Evolutionary conservation across 1,284 basidiomycete genomes (phyloP), one percentile per base, ranked within the genome.

Genomic region (Flammula alnicola): DNA sequence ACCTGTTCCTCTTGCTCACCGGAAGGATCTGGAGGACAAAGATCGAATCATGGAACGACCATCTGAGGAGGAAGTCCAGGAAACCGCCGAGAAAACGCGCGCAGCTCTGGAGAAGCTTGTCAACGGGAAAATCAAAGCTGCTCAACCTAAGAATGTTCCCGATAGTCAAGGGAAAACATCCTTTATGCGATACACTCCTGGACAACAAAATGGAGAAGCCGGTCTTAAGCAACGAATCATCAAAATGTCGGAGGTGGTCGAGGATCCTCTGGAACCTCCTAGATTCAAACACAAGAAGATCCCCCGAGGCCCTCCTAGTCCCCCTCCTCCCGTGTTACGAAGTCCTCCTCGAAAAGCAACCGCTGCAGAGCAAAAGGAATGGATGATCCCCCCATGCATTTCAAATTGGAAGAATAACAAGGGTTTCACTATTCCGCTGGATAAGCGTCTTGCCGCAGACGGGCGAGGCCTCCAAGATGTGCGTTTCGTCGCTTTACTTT

Each of bases 391-490:
- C 3, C 97, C 97, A 12, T 98, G 95, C 70, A 98, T 99, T 56
- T 98, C 95, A 26, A 99, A 99, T 74, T 99, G 97, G 97, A 99
- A 99, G 79, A 99, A 99, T 78, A 98, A 99, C 85, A 98, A 98
- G 73, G 97, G 97, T 80, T 99, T 96, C 73, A 99, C 96, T 4
- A 98, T 99, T 61, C 95, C 97, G 22, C 80, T 99, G 19, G 97
- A 99, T 70, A 99, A 99, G 75, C 93, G 97, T 61, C 78, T 99
- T 40, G 97, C 97, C 16, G 96, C 97, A 9, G 96, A 99, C 69
- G 97, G 96, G 11, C 85, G 96, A 60, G 95, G 96, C 46, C 77
- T 99, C 35, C 96, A 99, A 70, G 97, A 99, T 68, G 95, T 98
- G 55, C 68, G 91, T 77, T n/a, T 25, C 46, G 26, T 36, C 33